Evolutionary conservation across 306 rosid species (phyloP).

Genomic region (Vigna reflexopilosa): DNA sequence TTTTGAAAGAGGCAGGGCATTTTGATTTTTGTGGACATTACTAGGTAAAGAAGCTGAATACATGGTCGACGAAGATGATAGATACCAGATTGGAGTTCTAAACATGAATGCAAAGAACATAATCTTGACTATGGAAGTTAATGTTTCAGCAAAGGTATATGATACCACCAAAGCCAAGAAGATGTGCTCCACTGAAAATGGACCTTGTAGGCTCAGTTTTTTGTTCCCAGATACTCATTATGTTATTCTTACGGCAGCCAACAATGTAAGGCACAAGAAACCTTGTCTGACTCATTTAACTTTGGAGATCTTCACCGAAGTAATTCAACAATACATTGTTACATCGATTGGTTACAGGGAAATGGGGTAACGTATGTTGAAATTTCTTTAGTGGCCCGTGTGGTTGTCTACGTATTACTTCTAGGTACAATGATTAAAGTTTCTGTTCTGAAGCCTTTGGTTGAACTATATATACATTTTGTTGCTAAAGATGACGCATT

Average conservation of each 20-base stretch:
- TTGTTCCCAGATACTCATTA: slow-evolving; percentile 59
- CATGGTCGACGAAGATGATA: slow-evolving; percentile 65
- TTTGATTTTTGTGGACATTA: slow-evolving; percentile 17
- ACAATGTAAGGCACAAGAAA: slow-evolving; percentile 53
- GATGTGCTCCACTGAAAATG: slow-evolving; percentile 58
- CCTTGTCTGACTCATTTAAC: neutral
- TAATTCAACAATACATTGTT: slow-evolving; percentile 8
- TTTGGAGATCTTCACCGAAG: neutral
- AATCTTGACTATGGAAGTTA: slow-evolving; percentile 50
- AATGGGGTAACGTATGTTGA: slow-evolving; percentile 52
- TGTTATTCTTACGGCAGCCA: slow-evolving; percentile 58
- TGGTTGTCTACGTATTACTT: slow-evolving; percentile 56
- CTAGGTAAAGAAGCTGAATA: slow-evolving; percentile 67
- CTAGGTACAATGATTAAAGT: slow-evolving; percentile 53
- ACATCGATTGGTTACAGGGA: slow-evolving; percentile 52
- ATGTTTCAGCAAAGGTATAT: slow-evolving; percentile 69
- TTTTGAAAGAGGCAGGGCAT: slow-evolving; percentile 7
- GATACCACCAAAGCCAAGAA: slow-evolving; percentile 66
- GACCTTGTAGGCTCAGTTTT: slow-evolving; percentile 58
- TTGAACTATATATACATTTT: neutral
- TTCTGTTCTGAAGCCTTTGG: neutral
- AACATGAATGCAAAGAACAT: slow-evolving; percentile 60
- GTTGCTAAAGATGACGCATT: slow-evolving; percentile 10
- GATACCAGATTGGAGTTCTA: slow-evolving; percentile 62
- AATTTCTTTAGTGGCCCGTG: slow-evolving; percentile 60